Conservation (phyloP, 208 protist genomes). For the Wallacemonas sp. region DNA sequence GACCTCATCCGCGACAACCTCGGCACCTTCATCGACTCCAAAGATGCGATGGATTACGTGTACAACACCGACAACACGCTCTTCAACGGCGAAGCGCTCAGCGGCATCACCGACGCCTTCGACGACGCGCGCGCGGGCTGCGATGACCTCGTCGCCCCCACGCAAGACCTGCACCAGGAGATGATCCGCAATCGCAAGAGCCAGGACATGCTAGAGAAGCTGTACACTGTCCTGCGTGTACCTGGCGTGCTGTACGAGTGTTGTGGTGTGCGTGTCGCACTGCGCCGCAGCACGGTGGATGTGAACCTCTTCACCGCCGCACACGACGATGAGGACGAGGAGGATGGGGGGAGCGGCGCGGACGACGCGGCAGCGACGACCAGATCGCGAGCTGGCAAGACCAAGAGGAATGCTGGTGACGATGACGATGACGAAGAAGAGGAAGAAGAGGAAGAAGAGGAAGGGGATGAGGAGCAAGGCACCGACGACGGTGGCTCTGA, state of each 20-base stretch:
- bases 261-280: slow-evolving; percentile 66
- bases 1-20: slow-evolving; percentile 81
- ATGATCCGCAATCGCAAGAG: slow-evolving; percentile 47
- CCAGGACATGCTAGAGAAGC: slow-evolving; percentile 72
- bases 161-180: slow-evolving; percentile 54
- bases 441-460: slow-evolving; percentile 22
- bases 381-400: too few species aligned
- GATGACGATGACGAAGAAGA: not conserved
- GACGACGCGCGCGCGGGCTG: slow-evolving; percentile 44
- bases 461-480: slow-evolving; percentile 13
- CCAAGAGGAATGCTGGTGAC: slow-evolving; percentile 1
- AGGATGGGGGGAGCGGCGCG: not conserved
- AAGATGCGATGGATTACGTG: slow-evolving; percentile 80
- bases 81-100: slow-evolving; percentile 84
- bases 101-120: slow-evolving; percentile 59
- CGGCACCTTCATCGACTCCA: slow-evolving; percentile 81
- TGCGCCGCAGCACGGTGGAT: slow-evolving; percentile 15
- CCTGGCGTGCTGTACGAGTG: slow-evolving; percentile 74
- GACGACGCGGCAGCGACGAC: slow-evolving; percentile 5
- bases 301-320: slow-evolving; percentile 8
- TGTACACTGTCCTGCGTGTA: slow-evolving; percentile 68
- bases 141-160: slow-evolving; percentile 54
- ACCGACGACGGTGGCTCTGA: slow-evolving; percentile 3
- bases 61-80: slow-evolving; percentile 65
- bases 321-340: slow-evolving; percentile 16